Evolutionary conservation across 345 rosid genomes (phyloP), one percentile per base, ranked within the genome.

Genomic region (Geranium rotundifolium): DNA sequence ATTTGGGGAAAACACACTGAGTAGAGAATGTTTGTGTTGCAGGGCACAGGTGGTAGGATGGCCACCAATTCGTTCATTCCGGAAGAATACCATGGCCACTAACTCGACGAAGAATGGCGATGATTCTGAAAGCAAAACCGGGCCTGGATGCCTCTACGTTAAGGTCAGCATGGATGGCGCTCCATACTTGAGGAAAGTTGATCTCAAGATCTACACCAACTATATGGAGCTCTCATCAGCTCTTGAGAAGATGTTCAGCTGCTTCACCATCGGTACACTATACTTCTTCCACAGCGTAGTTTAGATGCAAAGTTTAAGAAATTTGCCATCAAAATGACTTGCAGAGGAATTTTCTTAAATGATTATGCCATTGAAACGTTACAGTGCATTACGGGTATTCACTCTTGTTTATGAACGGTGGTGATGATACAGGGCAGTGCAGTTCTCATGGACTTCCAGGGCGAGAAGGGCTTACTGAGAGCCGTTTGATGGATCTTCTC

Each of bases 81-180:
- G 52, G 52, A 46, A 46, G 52, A 46, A 46, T 3, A 46, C 52
- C 14, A 9, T 46, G 52, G 52, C 52, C 52, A 46, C 52, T 4
- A 56, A 12, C 17, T 56, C 58, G 64, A 64, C 68, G 17, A 56
- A 19, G 58, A 56, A n/a, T 19, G 17, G 17, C 4, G 58, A 56
- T 56, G 58, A 56, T 5, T 4, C 17, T n/a, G 58, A 56, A 8
- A 16, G 20, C 20, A 56, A 56, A 19, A 7, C 23, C 9, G 1
- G 20, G 3, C 58, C 23, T 3, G 63, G 10, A 56, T 65, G 15
- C 56, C 63, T 73, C 3, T 73, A 63, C 4, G 76, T 73, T 12
- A 73, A 73, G 66, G 76, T 73, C 34, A 64, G 76, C 72, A 68
- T 73, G 72, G 76, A 73, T 34, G 72, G 76, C 19, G 76, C 72